Evolutionary conservation across 2,329 filamentous ascomycete species (phyloP).

Genomic region (Aspergillus piperis): DNA sequence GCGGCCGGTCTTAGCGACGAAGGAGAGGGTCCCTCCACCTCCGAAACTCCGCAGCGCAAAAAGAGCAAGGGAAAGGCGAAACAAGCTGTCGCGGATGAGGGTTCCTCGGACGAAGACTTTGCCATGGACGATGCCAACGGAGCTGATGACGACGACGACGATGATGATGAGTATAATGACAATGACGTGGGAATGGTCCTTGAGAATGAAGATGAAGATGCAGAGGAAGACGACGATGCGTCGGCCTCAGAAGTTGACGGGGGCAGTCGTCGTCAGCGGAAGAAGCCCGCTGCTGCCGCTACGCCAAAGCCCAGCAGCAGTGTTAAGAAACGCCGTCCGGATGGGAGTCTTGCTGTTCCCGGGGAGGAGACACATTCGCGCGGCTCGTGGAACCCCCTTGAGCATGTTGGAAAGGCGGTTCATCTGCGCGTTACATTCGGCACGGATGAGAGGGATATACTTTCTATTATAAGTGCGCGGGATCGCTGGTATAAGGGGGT

Average conservation of each 20-base stretch:
- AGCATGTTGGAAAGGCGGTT: constrained; percentile 45
- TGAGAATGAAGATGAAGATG: constrained; percentile 16
- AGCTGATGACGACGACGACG: constrained; percentile 16
- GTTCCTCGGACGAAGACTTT: constrained; percentile 41
- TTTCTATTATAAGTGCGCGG: constrained; percentile 49
- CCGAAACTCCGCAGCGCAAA: constrained; percentile 16
- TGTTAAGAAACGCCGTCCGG: constrained; percentile 19
- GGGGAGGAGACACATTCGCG: constrained; percentile 37
- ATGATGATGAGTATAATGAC: constrained; percentile 10
- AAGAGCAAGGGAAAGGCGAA: constrained; percentile 15
- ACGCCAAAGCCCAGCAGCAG: constrained; percentile 3
- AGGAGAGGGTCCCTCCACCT: constrained; percentile 17
- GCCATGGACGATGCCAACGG: constrained; percentile 27
- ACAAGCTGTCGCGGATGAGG: constrained; percentile 19
- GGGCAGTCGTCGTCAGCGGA: constrained; percentile 8
- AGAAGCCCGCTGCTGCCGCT: neutral
- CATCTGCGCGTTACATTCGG: constrained; percentile 55
- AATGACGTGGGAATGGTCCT: constrained; percentile 11
- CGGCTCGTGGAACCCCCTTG: constrained; percentile 38
- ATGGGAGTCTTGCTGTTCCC: constrained; percentile 22
- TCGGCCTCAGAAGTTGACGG: constrained; percentile 9
- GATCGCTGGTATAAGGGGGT: constrained; percentile 51
- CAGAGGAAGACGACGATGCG: constrained; percentile 8
- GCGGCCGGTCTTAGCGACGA: constrained; percentile 35
- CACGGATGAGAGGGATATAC: constrained; percentile 51